Conservation (phyloP, 176 grass and related monocot species). For the Zea luxurians region DNA sequence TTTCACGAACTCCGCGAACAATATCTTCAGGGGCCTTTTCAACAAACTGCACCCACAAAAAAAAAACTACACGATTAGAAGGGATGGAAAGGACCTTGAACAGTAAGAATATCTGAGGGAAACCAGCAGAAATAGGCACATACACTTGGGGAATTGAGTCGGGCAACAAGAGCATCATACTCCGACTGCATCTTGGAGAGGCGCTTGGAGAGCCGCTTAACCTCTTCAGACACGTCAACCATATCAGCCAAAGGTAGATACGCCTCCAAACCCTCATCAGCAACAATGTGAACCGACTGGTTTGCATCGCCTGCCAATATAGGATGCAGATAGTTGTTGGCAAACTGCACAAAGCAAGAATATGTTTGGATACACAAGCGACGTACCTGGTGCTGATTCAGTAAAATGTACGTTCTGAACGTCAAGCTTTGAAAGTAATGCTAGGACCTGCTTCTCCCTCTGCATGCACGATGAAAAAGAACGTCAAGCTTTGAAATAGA, state of each 20-base stretch:
- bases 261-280: constrained; percentile 75
- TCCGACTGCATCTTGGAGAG: constrained; percentile 92
- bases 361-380: constrained; percentile 9
- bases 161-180: constrained; percentile 76
- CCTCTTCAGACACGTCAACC: constrained; percentile 87
- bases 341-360: constrained; percentile 8
- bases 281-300: constrained; percentile 94
- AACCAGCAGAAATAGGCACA: constrained; percentile 16
- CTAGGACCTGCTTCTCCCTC: constrained; percentile 83
- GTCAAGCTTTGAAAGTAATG: constrained; percentile 88
- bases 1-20: constrained; percentile 81
- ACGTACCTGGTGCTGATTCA: constrained; percentile 66
- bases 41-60: constrained; percentile 55
- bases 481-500: no score
- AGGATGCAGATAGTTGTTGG: constrained; percentile 8
- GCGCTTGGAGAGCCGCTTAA: constrained; percentile 80
- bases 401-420: constrained; percentile 65
- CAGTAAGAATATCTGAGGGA: not conserved
- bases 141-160: constrained; percentile 77
- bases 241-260: constrained; percentile 92
- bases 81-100: not conserved
- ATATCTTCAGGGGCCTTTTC: constrained; percentile 90
- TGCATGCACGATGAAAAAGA: constrained; percentile 28
- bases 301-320: constrained; percentile 63
- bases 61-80: constrained; percentile 5